phyloP scores from a whole-genome alignment of 108 stramenopile genomes.

The Schizochytrium sp. region DNA sequence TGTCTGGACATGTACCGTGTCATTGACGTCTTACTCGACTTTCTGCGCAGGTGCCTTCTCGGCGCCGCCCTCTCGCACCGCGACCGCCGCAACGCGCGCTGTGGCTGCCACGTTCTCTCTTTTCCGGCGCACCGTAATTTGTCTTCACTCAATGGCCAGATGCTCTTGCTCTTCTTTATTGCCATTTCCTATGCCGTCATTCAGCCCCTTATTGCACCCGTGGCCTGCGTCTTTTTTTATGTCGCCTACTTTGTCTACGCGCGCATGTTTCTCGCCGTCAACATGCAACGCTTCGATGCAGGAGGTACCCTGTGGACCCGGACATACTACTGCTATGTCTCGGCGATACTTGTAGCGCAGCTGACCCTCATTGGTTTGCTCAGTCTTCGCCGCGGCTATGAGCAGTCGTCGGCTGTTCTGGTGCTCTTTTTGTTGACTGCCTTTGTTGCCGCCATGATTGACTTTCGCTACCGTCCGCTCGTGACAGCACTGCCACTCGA shows the following conservation, averaged over 20 bases:
- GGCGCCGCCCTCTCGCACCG: not conserved
- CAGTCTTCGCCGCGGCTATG: not conserved
- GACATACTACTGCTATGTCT: not conserved
- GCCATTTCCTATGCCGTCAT: not conserved
- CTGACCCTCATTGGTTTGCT: not conserved
- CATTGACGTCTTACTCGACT: not conserved
- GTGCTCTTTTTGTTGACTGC: not conserved
- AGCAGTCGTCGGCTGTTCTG: not conserved
- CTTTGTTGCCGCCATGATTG: not conserved
- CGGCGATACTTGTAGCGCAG: not conserved
- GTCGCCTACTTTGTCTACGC: constrained; percentile 5
- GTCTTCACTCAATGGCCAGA: not conserved
- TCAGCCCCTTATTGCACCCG: not conserved
- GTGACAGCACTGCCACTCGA: not conserved
- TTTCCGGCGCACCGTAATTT: constrained; percentile 1
- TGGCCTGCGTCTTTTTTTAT: not conserved
- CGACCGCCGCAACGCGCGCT: not conserved
- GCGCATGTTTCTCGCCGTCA: not conserved
- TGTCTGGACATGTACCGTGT: not conserved
- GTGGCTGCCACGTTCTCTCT: not conserved
- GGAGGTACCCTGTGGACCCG: not conserved
- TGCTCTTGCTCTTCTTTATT: not conserved
- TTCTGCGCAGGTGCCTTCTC: not conserved
- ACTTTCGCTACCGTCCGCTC: not conserved
- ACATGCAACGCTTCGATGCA: constrained; percentile 1